Conservation (phyloP, 768 basidiomycete genomes). For the Xerocomellus amylosporus region DNA sequence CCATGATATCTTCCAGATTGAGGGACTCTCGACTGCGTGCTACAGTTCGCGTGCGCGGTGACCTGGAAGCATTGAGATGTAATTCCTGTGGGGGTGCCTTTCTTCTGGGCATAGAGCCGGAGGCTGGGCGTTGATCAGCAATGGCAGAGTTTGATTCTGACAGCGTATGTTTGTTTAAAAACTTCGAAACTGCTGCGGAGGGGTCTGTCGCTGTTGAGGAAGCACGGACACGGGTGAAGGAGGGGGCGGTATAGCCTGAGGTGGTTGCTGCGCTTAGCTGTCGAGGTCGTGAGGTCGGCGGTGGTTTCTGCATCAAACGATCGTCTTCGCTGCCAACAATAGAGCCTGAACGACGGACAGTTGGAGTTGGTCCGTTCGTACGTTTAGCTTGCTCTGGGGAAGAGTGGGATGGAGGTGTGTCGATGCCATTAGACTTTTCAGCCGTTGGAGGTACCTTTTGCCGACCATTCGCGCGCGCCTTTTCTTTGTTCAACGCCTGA, state of each 20-base stretch:
- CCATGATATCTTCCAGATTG: slow-evolving; percentile 75
- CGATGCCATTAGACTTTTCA: slow-evolving; percentile 25
- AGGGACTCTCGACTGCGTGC: slow-evolving; percentile 63
- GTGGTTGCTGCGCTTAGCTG: slow-evolving; percentile 46
- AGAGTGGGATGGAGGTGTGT: slow-evolving; percentile 12
- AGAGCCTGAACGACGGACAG: slow-evolving; percentile 58
- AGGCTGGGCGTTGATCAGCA: slow-evolving; percentile 25
- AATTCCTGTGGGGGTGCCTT: slow-evolving; percentile 30
- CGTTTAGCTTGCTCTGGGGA: slow-evolving; percentile 26
- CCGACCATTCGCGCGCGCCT: slow-evolving; percentile 39
- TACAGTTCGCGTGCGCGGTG: slow-evolving; percentile 42
- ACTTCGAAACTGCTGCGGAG: slow-evolving; percentile 7
- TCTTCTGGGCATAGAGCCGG: slow-evolving; percentile 19
- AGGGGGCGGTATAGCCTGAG: slow-evolving; percentile 31
- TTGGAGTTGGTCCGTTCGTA: slow-evolving; percentile 38
- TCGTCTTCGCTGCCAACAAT: slow-evolving; percentile 62
- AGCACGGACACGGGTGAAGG: slow-evolving; percentile 26
- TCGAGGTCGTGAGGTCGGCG: slow-evolving; percentile 41
- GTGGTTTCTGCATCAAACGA: slow-evolving; percentile 27
- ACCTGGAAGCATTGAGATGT: slow-evolving; percentile 25
- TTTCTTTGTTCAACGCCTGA: slow-evolving; percentile 75
- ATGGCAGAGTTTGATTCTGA: slow-evolving; percentile 30
- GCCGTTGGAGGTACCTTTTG: slow-evolving; percentile 21
- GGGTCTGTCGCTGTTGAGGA: slow-evolving; percentile 36
- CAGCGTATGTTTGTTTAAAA: slow-evolving; percentile 29